phyloP scores from a whole-genome alignment of 1,139 yeast species.

The Nakaseomyces kungkrabaensis region DNA sequence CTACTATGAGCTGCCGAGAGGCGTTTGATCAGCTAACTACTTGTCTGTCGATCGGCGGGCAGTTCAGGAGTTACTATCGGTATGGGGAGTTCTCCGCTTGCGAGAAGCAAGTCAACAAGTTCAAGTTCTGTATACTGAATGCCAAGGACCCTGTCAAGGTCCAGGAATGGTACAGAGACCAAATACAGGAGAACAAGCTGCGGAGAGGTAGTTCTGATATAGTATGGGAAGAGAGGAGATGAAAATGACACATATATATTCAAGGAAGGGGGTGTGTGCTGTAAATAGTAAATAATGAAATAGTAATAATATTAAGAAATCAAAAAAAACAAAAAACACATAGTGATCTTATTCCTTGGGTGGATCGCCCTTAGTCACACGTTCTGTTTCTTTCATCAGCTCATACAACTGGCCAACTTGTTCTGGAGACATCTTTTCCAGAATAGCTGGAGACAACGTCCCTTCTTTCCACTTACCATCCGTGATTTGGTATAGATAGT shows the following conservation, averaged over 20 bases:
- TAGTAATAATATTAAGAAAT: no score
- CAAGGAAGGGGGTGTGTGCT: background rate
- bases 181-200: slow-evolving; percentile 46
- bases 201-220: slow-evolving; percentile 69
- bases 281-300: no score
- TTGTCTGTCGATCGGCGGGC: slow-evolving; percentile 88
- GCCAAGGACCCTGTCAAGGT: slow-evolving; percentile 43
- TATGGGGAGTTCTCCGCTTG: slow-evolving; percentile 72
- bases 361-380: background rate
- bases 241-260: background rate
- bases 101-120: slow-evolving; percentile 56
- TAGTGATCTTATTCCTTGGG: no score
- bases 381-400: slow-evolving; percentile 51
- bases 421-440: slow-evolving; percentile 82
- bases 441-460: slow-evolving; percentile 50
- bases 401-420: slow-evolving; percentile 80
- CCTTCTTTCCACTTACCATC: slow-evolving; percentile 74
- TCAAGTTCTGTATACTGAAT: slow-evolving; percentile 70
- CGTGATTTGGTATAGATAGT: slow-evolving; percentile 61
- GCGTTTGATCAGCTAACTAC: slow-evolving; percentile 79
- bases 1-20: slow-evolving; percentile 58
- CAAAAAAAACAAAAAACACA: no score
- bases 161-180: slow-evolving; percentile 60
- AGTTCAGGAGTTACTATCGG: slow-evolving; percentile 68
- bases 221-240: slow-evolving; percentile 48